Conservation (phyloP, 31 red algal genomes). For the Odonthalia washingtoniensis region DNA sequence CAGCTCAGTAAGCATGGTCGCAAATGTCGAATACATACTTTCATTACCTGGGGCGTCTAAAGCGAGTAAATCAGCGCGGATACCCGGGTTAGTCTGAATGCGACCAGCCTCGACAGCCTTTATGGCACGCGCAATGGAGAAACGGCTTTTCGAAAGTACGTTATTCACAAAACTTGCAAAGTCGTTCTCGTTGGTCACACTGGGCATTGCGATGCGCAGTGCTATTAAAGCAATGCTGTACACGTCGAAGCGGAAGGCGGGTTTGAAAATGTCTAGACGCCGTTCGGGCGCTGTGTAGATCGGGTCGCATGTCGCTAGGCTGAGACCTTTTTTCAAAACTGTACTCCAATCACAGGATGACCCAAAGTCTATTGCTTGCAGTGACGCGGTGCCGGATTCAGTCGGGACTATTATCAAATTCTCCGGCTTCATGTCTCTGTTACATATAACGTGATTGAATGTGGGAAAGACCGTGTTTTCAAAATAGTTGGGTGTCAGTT, state of each 20-base stretch:
- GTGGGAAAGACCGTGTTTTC: neutral
- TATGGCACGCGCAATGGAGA: conserved; percentile 50
- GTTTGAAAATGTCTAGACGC: conserved; percentile 68
- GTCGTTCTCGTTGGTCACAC: conserved; percentile 44
- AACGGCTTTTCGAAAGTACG: conserved; percentile 32
- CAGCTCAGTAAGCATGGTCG: conserved; percentile 55
- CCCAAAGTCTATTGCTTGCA: conserved; percentile 91
- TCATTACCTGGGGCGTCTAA: conserved; percentile 44
- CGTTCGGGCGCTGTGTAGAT: conserved; percentile 84
- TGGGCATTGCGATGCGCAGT: conserved; percentile 66
- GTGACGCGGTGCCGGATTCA: conserved; percentile 46
- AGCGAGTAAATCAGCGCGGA: conserved; percentile 41
- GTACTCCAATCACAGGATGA: conserved; percentile 86
- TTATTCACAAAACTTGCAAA: conserved; percentile 57
- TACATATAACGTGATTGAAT: neutral
- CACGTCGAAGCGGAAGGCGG: conserved; percentile 84
- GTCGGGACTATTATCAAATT: conserved; percentile 67
- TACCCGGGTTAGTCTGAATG: neutral
- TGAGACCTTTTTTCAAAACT: conserved; percentile 77
- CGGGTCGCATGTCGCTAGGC: conserved; percentile 85
- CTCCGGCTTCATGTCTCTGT: conserved; percentile 78
- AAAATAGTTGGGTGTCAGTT: too few species aligned
- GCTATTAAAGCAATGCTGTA: conserved; percentile 89
- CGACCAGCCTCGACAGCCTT: conserved; percentile 44
- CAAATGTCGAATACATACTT: conserved; percentile 62